These are phyloP conservation scores for Tulasnella sp. DNA, from an alignment of 768 basidiomycete species.

Conservation along the genomic window DNA sequence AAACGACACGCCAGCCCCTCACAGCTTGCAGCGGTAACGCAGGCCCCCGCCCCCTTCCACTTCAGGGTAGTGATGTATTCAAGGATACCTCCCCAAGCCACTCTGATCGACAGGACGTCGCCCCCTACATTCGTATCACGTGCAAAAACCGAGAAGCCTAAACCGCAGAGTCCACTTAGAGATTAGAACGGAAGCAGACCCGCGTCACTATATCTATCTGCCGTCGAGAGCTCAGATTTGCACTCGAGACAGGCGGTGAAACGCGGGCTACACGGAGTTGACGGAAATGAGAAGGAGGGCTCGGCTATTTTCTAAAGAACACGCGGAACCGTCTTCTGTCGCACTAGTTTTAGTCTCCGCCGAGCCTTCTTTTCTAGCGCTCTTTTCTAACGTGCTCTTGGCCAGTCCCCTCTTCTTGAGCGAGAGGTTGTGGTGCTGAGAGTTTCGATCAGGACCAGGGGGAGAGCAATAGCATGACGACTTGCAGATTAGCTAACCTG, in stretches of 20 bases:
- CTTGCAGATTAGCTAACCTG: not conserved
- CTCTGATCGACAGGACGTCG: too few species aligned
- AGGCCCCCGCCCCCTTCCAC: too few species aligned
- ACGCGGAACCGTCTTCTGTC: not conserved
- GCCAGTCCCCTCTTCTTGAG: not conserved
- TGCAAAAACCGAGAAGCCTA: not conserved
- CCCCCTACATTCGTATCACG: too few species aligned
- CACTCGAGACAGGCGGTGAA: not conserved
- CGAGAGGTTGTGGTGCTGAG: not conserved
- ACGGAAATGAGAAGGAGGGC: not conserved
- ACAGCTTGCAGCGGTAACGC: too few species aligned
- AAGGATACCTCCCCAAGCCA: too few species aligned
- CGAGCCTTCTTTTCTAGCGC: constrained; percentile 13
- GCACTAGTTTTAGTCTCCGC: constrained; percentile 5
- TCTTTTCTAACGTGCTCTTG: not conserved
- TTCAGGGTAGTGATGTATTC: too few species aligned
- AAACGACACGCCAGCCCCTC: too few species aligned
- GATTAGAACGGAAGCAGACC: not conserved
- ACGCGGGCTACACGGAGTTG: not conserved
- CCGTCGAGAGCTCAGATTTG: not conserved
- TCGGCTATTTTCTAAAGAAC: not conserved
- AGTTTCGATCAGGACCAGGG: not conserved
- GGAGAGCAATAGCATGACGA: not conserved
- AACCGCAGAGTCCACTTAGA: not conserved
- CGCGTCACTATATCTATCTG: not conserved